These are phyloP conservation scores for Trichoderma harzianum DNA, from an alignment of 2,329 filamentous ascomycete genomes.

Conservation along the genomic window DNA sequence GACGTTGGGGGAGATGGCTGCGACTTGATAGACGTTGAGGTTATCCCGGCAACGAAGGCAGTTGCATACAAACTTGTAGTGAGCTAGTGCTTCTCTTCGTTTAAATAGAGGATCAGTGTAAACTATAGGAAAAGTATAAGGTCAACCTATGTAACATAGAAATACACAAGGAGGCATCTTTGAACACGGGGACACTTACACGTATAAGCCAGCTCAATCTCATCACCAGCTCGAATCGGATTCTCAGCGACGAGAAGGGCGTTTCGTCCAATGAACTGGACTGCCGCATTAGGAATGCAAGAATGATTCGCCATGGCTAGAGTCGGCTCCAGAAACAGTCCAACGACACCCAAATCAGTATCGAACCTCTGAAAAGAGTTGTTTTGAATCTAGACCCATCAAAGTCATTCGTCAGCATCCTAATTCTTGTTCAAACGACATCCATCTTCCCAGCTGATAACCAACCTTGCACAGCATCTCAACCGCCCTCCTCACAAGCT, in stretches of 20 bases:
- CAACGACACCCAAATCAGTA: conserved; percentile 48
- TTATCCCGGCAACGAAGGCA: conserved; percentile 50
- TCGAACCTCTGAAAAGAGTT: conserved; percentile 60
- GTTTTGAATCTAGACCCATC: conserved; percentile 48
- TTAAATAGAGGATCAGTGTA: conserved; percentile 43
- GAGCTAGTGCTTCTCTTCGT: conserved; percentile 42
- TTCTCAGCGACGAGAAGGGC: conserved; percentile 50
- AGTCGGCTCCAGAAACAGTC: conserved; percentile 54
- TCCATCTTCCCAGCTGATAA: neutral
- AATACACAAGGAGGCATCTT: neutral
- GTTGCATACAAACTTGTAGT: conserved; percentile 52
- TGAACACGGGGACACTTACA: conserved; percentile 37
- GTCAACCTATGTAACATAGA: no score
- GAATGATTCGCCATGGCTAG: conserved; percentile 62
- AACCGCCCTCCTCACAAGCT: conserved; percentile 39
- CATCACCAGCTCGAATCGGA: conserved; percentile 49
- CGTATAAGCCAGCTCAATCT: conserved; percentile 61
- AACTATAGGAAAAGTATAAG: conserved; percentile 34
- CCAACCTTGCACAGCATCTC: conserved; percentile 53
- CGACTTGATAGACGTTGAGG: conserved; percentile 52
- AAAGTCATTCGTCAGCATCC: neutral
- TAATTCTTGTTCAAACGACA: no score
- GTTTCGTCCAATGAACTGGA: conserved; percentile 52
- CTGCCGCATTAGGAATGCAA: conserved; percentile 57
- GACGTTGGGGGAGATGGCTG: conserved; percentile 37